Percentiles rank a stretch among this genome's conserved stretches.
phyloP scores from a whole-genome alignment of 768 basidiomycete genomes.

The Russula olivacea region DNA sequence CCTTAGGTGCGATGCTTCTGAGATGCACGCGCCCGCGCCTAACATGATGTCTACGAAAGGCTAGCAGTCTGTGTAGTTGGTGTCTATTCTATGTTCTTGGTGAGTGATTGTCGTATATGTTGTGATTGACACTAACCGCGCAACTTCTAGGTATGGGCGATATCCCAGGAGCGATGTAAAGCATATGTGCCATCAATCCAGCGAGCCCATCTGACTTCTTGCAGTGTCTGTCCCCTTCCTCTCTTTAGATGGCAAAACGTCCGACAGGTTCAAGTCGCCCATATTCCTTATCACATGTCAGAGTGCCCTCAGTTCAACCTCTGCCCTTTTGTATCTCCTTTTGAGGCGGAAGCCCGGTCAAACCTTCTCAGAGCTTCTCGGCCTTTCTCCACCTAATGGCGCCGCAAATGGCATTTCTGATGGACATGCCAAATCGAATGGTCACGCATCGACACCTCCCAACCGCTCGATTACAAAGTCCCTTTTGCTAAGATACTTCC shows the following conservation, averaged over 20 bases:
- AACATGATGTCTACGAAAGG: neutral
- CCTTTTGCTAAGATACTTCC: constrained; percentile 70
- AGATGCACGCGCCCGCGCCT: neutral
- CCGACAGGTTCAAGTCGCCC: constrained; percentile 78
- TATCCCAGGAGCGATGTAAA: constrained; percentile 90
- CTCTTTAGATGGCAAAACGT: constrained; percentile 52
- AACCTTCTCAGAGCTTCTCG: constrained; percentile 52
- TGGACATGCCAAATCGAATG: constrained; percentile 28
- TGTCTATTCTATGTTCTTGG: constrained; percentile 26
- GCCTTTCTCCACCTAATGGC: constrained; percentile 42
- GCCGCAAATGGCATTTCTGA: constrained; percentile 38
- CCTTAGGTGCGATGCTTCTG: constrained; percentile 7
- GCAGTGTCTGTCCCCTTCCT: constrained; percentile 82
- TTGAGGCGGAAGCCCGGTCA: constrained; percentile 51
- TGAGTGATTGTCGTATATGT: constrained; percentile 1
- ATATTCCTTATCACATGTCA: constrained; percentile 83
- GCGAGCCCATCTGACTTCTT: neutral
- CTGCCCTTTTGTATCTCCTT: constrained; percentile 71
- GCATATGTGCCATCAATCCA: neutral
- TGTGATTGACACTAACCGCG: neutral
- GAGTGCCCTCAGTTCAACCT: constrained; percentile 68
- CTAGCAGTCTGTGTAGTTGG: constrained; percentile 24
- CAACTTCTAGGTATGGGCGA: constrained; percentile 69
- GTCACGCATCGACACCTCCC: constrained; percentile 32
- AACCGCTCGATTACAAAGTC: constrained; percentile 33